phyloP scores from a whole-genome alignment of 768 basidiomycete species.

The Rhodosporidiobolus sp. region DNA sequence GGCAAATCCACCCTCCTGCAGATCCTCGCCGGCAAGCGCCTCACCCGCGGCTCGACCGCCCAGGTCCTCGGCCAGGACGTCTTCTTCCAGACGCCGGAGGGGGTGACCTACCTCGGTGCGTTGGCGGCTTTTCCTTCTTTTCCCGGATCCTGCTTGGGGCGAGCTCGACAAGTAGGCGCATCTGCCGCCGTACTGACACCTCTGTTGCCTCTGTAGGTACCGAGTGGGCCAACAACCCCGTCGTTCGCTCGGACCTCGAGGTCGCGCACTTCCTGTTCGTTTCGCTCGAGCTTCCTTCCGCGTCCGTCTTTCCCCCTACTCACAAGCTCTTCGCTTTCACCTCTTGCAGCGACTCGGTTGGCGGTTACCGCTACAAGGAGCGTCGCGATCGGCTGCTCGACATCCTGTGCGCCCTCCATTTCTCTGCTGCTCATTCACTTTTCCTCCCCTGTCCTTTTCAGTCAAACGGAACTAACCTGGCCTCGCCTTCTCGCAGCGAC shows the following conservation, averaged over 20 bases:
- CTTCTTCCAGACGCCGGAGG: slow-evolving; percentile 71
- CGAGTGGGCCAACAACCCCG: slow-evolving; percentile 98
- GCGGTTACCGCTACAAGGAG: slow-evolving; percentile 89
- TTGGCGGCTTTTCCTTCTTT: background rate
- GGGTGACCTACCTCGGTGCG: slow-evolving; percentile 41
- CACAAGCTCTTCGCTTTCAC: no score
- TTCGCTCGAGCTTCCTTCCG: background rate
- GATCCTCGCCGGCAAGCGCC: slow-evolving; percentile 84
- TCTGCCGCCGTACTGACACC: background rate
- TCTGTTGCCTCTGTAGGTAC: slow-evolving; percentile 57
- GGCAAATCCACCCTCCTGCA: slow-evolving; percentile 96
- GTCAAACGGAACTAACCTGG: no score
- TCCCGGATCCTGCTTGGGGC: background rate
- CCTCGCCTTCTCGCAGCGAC: slow-evolving; percentile 34
- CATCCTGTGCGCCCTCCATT: slow-evolving; percentile 57
- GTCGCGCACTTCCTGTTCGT: slow-evolving; percentile 75
- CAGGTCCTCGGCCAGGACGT: slow-evolving; percentile 78
- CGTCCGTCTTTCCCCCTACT: background rate
- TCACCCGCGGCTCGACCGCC: slow-evolving; percentile 66
- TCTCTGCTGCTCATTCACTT: background rate
- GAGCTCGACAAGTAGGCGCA: no score
- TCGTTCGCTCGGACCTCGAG: slow-evolving; percentile 85
- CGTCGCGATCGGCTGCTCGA: slow-evolving; percentile 79
- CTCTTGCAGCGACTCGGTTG: slow-evolving; percentile 71
- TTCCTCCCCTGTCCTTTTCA: background rate